Conservation (phyloP, 345 rosid genomes). For the Geranium rotundifolium region DNA sequence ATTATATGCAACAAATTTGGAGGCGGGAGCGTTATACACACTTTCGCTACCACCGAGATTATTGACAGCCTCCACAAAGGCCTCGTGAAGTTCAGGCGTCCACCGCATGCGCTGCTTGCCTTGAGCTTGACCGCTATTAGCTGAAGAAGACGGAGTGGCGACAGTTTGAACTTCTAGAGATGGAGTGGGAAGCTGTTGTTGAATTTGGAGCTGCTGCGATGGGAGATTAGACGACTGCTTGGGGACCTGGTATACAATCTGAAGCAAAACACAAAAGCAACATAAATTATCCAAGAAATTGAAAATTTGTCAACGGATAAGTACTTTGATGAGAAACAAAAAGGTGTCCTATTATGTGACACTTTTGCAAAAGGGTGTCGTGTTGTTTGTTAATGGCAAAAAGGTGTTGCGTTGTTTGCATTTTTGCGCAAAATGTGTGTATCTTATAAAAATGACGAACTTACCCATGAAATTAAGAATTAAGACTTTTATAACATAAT, state of each 20-base stretch:
- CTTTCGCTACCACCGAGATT: slow-evolving; percentile 82
- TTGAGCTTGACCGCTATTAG: slow-evolving; percentile 45
- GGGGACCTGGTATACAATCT: slow-evolving; percentile 44
- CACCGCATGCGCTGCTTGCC: slow-evolving; percentile 86
- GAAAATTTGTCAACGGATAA: background rate
- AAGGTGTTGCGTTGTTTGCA: too few species aligned
- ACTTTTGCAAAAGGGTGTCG: too few species aligned
- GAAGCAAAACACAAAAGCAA: slow-evolving; percentile 24
- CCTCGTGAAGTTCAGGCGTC: slow-evolving; percentile 89
- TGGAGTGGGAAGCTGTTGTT: slow-evolving; percentile 39
- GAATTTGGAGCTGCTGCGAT: slow-evolving; percentile 31
- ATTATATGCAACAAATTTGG: background rate
- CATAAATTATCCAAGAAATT: slow-evolving; percentile 1
- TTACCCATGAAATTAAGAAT: too few species aligned
- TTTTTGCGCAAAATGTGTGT: too few species aligned
- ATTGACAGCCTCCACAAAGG: slow-evolving; percentile 82
- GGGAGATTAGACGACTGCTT: slow-evolving; percentile 24
- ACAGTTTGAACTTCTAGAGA: slow-evolving; percentile 40
- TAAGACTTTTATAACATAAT: too few species aligned
- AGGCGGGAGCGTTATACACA: slow-evolving; percentile 16
- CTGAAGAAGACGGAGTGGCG: slow-evolving; percentile 36
- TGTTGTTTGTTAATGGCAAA: too few species aligned
- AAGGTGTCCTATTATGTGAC: too few species aligned
- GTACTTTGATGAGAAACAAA: too few species aligned
- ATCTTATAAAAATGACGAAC: too few species aligned